Conservation (phyloP, 176 grass and related monocot species). For the Coix lacrymajobi region DNA sequence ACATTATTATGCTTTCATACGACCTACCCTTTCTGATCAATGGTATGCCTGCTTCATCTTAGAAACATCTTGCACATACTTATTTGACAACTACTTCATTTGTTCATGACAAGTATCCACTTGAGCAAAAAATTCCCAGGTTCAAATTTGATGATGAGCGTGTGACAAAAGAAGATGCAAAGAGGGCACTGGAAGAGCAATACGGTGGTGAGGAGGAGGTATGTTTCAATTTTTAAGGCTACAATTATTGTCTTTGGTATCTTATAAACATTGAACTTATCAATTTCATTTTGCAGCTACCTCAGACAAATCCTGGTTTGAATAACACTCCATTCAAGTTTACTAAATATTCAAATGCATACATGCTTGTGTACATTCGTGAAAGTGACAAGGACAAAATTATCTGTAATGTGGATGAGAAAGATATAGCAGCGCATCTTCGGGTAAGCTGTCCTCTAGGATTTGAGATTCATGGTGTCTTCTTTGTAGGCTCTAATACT, state of each 20-base stretch:
- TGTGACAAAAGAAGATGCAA: conserved; percentile 96
- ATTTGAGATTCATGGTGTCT: neutral
- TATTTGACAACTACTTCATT: neutral
- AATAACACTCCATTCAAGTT: conserved; percentile 99
- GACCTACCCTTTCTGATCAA: conserved; percentile 81
- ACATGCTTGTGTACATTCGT: conserved; percentile 99
- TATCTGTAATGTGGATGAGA: conserved; percentile 95
- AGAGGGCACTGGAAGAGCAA: conserved; percentile 92
- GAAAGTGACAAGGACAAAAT: conserved; percentile 99
- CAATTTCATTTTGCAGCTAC: conserved; percentile 56
- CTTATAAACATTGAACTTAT: conserved; percentile 20
- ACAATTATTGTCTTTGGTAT: neutral
- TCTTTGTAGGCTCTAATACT: conserved; percentile 26
- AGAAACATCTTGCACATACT: neutral
- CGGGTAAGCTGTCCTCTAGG: conserved; percentile 51
- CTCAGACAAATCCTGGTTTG: conserved; percentile 93
- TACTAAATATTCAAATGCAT: conserved; percentile 97
- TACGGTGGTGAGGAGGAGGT: conserved; percentile 99
- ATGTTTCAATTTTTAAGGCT: conserved; percentile 9
- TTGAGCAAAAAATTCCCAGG: conserved; percentile 34
- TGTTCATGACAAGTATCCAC: neutral
- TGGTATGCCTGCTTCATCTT: neutral
- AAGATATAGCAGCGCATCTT: conserved; percentile 95
- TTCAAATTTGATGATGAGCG: conserved; percentile 99
- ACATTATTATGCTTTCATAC: conserved; percentile 98